Base-by-base conservation (phyloP, 768 basidiomycete genomes). In the Pulveroboletus sp. region DNA sequence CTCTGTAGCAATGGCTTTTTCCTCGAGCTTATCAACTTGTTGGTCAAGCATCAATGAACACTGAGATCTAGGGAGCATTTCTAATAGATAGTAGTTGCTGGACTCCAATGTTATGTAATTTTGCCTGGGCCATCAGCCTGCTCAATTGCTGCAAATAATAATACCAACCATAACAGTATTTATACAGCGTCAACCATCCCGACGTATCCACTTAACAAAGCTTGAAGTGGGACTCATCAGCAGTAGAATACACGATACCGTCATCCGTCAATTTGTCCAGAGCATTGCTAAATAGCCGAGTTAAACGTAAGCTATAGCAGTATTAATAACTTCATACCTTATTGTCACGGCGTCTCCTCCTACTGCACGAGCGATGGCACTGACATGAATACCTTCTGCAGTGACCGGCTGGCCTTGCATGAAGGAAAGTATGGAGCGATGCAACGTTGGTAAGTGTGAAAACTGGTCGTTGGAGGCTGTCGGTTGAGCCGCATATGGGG, bases 211-310 rank as follows among this genome's bases (percentile, higher is more conserved):
- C 64, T 59, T 75, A 43, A 80, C 80, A 38, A 9, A 87, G 62
- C 31, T 75, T 70, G 66, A 82, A 87, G 58, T 90, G 89, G n/a
- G 79, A 85, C 53, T 93, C 90, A 59, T 93, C 86, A 34, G 84
- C 78, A 1, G 90, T 90, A 45, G 80, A 85, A 66, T 79, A 97
- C 47, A 94, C 75, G 53, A 79, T 69, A 0, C 94, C 94, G 1
- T 88, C 84, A 44, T 86, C 83, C 76, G 91, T 84, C 44, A 97
- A 75, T 43, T 69, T 66, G 55, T 94, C 89, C 55, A 94, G 70
- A 6, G 87, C 87, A 37, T 78, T 72, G 61, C 91, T 90, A 51
- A 37, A 48, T 17, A n/a, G 36, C 40, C 12, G 31, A 29, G 32
- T 43, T 52, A 44, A 52, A 31, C 23, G 4, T 17, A 41, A 31